These are phyloP conservation scores for Laburnicola sp. DNA, from an alignment of 2,329 filamentous ascomycete species.

Conservation along the genomic window DNA sequence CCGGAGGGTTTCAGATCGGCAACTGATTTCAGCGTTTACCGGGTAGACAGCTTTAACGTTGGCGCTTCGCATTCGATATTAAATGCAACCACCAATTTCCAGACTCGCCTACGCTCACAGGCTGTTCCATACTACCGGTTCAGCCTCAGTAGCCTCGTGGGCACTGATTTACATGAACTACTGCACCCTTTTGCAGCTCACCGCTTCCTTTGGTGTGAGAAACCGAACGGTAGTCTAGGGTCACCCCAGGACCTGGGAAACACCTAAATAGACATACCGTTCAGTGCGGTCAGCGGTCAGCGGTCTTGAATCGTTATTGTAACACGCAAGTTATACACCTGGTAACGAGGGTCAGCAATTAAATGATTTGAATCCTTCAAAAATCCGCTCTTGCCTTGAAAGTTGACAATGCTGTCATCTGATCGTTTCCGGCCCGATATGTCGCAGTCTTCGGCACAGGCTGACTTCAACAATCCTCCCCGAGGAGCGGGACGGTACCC, in stretches of 20 bases:
- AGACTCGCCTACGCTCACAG: constrained; percentile 8
- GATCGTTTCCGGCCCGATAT: constrained; percentile 5
- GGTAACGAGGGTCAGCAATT: background rate
- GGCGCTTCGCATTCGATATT: constrained; percentile 20
- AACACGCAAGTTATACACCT: background rate
- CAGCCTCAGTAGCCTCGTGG: constrained; percentile 9
- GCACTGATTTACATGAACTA: constrained; percentile 14
- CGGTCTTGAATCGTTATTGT: background rate
- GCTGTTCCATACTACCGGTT: constrained; percentile 13
- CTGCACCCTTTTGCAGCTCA: constrained; percentile 7
- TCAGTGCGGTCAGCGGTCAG: constrained; percentile 1
- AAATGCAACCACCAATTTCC: constrained; percentile 15
- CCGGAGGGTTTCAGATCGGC: constrained; percentile 17
- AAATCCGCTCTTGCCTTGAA: background rate
- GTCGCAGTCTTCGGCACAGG: constrained; percentile 1
- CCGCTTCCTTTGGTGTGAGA: constrained; percentile 3
- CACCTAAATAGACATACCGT: constrained; percentile 6
- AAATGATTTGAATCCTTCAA: background rate
- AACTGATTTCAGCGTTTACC: constrained; percentile 7
- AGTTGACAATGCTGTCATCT: constrained; percentile 1
- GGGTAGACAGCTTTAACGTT: constrained; percentile 32
- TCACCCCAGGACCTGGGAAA: constrained; percentile 16
- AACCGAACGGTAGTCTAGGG: background rate
- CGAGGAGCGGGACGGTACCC: too few relatives aligned
- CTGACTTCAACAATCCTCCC: background rate